Base-by-base conservation (phyloP, 768 basidiomycete genomes). In the Clitopilus hobsonii region DNA sequence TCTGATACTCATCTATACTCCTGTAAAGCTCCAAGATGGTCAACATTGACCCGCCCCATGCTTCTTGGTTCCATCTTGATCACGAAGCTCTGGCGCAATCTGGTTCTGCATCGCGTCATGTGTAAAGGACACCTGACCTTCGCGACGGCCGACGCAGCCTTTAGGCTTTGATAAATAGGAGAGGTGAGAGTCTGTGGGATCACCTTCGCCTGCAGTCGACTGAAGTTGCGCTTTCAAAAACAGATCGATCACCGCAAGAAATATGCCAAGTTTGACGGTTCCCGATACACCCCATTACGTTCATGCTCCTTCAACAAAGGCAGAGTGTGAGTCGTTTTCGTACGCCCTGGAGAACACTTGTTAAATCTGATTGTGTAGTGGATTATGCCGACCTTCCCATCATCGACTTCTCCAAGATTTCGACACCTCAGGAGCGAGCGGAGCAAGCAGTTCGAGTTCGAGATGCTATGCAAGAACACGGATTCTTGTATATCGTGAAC, bases 301-400 rank as follows among this genome's bases (percentile, higher is more conserved):
- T 26, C 61, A 66, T 4, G 65, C 76, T 4, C 68, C 71, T 0
- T 56, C 57, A 4, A 77, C 76, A 1, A 63, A 63, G 47, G 68
- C 67, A 27, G 53, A 67, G 14, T 53, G 76, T 76, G 50, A 50
- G 74, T 67, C 3, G 28, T 26, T 2, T 25, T 68, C 18, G 54
- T 71, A 26, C 66, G 67, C 36, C 71, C 70, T 54, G 70, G 70
- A 3, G 69, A 51, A 51, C 10, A 5, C 10, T 5, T 18, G 18
- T 3, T 51, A 10, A 26, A 10, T 10, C 5, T 6, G 7, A 23
- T 7, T 20, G 22, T 20, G 2, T 20, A 69, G 66, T 73, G 57
- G 71, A 71, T 52, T 71, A 62, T 49, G 83, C 79, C 1, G 78
- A 83, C 38, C 73, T 86, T n/a, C 71, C 78, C 0, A 71, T 79